Percentiles rank a stretch among this genome's conserved stretches.
Conservation (phyloP, 2,329 filamentous ascomycete species). For the Nemania sp. region DNA sequence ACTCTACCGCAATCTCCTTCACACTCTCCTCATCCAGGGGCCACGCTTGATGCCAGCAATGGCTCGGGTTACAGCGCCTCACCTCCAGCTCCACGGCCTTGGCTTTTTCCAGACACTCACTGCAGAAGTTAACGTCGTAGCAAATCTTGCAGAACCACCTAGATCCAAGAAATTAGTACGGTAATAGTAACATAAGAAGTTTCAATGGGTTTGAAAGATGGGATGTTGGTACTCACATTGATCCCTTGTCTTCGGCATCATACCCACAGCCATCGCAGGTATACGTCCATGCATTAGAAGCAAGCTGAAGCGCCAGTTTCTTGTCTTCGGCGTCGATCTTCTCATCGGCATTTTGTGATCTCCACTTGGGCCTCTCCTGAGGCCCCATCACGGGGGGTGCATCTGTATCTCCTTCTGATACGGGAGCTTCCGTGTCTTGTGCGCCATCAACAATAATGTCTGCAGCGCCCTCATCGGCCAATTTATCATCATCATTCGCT, state of each 20-base stretch:
- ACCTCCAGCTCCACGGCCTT: slow-evolving; percentile 5
- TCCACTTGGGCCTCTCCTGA: background rate
- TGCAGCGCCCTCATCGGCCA: background rate
- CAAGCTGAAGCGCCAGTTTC: slow-evolving; percentile 3
- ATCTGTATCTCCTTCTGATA: background rate
- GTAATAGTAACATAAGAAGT: background rate
- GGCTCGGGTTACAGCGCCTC: slow-evolving; percentile 5
- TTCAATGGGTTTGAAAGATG: background rate
- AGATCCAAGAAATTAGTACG: background rate
- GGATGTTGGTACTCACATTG: background rate
- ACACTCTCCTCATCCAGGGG: slow-evolving; percentile 2
- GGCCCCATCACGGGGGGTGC: background rate
- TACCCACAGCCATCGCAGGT: slow-evolving; percentile 4
- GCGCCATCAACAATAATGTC: background rate
- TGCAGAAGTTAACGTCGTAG: slow-evolving; percentile 2
- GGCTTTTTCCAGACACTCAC: slow-evolving; percentile 9
- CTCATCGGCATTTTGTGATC: too few species aligned
- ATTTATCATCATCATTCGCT: background rate
- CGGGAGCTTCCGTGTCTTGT: background rate
- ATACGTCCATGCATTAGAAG: slow-evolving; percentile 1
- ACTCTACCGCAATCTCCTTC: slow-evolving; percentile 1
- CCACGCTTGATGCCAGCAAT: slow-evolving; percentile 10
- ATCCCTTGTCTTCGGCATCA: slow-evolving; percentile 2
- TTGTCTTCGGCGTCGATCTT: background rate
- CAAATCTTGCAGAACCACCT: slow-evolving; percentile 13